A percentile compares a stretch with the other conserved stretches of the same genome.
phyloP scores from a whole-genome alignment of 306 rosid genomes.

The Echinosophora koreensis region DNA sequence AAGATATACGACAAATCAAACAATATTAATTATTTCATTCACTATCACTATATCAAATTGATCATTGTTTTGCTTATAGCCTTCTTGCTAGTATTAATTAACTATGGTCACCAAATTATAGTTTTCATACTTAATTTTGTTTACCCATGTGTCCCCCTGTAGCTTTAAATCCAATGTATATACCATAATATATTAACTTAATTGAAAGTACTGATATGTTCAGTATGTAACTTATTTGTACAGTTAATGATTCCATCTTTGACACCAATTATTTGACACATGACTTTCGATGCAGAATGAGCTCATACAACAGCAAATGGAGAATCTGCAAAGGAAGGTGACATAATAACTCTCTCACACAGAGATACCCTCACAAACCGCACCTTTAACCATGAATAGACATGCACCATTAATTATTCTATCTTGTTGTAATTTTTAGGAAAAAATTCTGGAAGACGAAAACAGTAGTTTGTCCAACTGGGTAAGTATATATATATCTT shows the following conservation, averaged over 20 bases:
- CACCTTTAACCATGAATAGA: not conserved
- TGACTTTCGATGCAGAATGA: slow-evolving; percentile 48
- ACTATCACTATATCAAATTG: no score
- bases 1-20: no score
- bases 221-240: not conserved
- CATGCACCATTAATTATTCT: not conserved
- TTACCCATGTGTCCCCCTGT: not conserved
- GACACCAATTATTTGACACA: not conserved
- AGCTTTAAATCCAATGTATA: not conserved
- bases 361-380: not conserved
- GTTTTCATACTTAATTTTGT: not conserved
- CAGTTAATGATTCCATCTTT: not conserved
- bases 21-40: no score
- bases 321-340: slow-evolving; percentile 45
- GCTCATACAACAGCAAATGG: slow-evolving; percentile 60
- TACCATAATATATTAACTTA: not conserved
- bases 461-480: slow-evolving; percentile 45
- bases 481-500: slow-evolving; percentile 44
- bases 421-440: slow-evolving; percentile 35
- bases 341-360: not conserved
- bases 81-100: no score
- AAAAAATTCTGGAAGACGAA: not conserved
- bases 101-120: not conserved
- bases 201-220: not conserved
- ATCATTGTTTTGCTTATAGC: no score